phyloP scores from a whole-genome alignment of 2,329 filamentous ascomycete species.

The Pseudocercospora fijiensis region DNA sequence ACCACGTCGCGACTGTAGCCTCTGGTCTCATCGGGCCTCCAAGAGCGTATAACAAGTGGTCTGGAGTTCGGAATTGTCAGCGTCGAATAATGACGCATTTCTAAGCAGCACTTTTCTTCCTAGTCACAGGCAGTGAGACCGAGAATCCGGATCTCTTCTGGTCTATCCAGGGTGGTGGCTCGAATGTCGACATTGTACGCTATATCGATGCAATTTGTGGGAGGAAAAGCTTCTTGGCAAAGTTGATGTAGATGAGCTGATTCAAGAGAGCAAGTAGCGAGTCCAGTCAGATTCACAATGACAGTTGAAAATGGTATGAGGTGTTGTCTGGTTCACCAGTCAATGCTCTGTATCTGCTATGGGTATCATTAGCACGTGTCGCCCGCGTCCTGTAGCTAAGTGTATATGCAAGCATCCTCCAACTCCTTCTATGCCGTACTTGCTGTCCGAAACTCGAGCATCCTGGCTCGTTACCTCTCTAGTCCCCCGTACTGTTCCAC shows the following conservation, averaged over 20 bases:
- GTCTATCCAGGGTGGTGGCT: slow-evolving; percentile 47
- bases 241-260: slow-evolving; percentile 13
- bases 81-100: background rate
- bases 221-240: slow-evolving; percentile 19
- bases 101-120: background rate
- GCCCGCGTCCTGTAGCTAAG: background rate
- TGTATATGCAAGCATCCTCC: background rate
- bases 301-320: background rate
- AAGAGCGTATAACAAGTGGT: background rate
- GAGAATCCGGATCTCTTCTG: slow-evolving; percentile 52
- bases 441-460: background rate
- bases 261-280: slow-evolving; percentile 16
- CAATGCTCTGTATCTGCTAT: slow-evolving; percentile 15
- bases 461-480: background rate
- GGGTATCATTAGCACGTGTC: slow-evolving; percentile 17
- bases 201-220: slow-evolving; percentile 13
- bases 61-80: background rate
- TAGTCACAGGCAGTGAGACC: slow-evolving; percentile 42
- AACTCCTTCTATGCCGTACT: slow-evolving; percentile 1
- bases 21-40: background rate
- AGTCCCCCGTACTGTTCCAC: background rate
- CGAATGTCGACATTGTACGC: slow-evolving; percentile 47
- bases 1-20: background rate
- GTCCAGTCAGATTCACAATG: slow-evolving; percentile 15
- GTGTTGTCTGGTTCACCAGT: slow-evolving; percentile 2